Evolutionary conservation across 2,329 filamentous ascomycete species (phyloP).

Genomic region (Chalara sp.): DNA sequence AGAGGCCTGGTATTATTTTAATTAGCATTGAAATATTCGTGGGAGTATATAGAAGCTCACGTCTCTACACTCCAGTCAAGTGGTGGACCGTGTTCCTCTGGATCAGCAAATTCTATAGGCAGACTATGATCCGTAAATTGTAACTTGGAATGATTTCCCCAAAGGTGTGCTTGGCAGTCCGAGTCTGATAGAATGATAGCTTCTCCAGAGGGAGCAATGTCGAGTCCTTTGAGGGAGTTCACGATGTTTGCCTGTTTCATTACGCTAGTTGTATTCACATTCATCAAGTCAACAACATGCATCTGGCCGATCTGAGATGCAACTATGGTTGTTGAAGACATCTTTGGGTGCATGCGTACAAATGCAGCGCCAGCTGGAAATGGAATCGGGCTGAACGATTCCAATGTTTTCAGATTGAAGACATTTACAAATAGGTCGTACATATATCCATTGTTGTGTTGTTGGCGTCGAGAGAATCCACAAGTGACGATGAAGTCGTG

Average conservation of each 20-base stretch:
- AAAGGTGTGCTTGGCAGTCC: constrained; percentile 59
- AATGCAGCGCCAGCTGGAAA: constrained; percentile 90
- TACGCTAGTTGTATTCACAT: constrained; percentile 58
- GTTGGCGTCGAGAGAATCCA: constrained; percentile 78
- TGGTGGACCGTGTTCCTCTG: constrained; percentile 38
- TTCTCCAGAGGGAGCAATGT: constrained; percentile 66
- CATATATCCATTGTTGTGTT: constrained; percentile 61
- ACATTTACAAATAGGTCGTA: constrained; percentile 92
- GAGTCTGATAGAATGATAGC: constrained; percentile 61
- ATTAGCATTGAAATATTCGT: neutral
- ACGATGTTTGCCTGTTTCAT: constrained; percentile 58
- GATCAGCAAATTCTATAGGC: constrained; percentile 59
- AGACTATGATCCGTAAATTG: constrained; percentile 65
- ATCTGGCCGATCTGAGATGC: constrained; percentile 88
- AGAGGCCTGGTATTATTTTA: constrained; percentile 50
- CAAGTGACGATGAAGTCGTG: constrained; percentile 94
- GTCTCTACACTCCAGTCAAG: constrained; percentile 62
- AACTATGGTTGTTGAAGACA: constrained; percentile 92
- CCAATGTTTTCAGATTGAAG: constrained; percentile 88
- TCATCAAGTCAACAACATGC: constrained; percentile 88
- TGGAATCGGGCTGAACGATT: constrained; percentile 81
- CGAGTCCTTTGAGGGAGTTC: constrained; percentile 56
- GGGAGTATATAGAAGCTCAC: constrained; percentile 36
- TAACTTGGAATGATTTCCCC: constrained; percentile 63
- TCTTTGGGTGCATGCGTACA: constrained; percentile 91